These are phyloP conservation scores for Globisporangium sylvaticum DNA, from an alignment of 352 stramenopile genomes.

Conservation along the genomic window DNA sequence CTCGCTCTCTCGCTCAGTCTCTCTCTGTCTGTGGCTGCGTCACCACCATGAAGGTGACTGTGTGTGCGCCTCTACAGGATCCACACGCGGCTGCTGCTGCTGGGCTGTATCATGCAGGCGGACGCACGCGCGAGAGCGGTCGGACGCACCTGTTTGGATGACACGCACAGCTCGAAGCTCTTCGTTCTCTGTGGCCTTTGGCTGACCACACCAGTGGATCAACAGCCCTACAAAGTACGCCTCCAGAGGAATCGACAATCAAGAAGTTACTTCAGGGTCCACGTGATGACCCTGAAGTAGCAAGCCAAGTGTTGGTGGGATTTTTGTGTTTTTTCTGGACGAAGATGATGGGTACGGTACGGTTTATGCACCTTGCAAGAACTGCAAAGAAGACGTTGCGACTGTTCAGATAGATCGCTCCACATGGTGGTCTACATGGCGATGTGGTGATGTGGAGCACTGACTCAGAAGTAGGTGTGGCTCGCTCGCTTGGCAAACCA, in stretches of 20 bases:
- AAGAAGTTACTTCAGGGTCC: not conserved
- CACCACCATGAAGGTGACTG: not conserved
- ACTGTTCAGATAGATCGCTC: not conserved
- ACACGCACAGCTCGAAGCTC: not conserved
- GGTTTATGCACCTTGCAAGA: not conserved
- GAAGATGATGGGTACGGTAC: not conserved
- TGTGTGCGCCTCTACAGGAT: not conserved
- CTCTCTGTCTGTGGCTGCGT: not conserved
- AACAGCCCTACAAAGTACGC: conserved; percentile 16
- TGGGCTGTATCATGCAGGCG: not conserved
- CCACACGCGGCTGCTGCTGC: not conserved
- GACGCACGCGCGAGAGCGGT: not conserved
- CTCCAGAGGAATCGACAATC: conserved; percentile 11
- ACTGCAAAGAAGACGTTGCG: not conserved
- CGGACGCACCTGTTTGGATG: conserved; percentile 14
- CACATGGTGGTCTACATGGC: not conserved
- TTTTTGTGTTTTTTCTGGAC: not conserved
- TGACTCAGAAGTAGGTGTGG: not conserved
- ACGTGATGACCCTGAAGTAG: not conserved
- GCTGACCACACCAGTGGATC: conserved; percentile 16
- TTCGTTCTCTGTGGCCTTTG: conserved; percentile 20
- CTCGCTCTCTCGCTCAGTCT: not conserved
- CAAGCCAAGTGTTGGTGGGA: not conserved
- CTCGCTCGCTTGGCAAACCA: not conserved
- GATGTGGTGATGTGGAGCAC: not conserved